Evolutionary conservation across 768 basidiomycete genomes (phyloP).

Genomic region (Nidularia sp.): DNA sequence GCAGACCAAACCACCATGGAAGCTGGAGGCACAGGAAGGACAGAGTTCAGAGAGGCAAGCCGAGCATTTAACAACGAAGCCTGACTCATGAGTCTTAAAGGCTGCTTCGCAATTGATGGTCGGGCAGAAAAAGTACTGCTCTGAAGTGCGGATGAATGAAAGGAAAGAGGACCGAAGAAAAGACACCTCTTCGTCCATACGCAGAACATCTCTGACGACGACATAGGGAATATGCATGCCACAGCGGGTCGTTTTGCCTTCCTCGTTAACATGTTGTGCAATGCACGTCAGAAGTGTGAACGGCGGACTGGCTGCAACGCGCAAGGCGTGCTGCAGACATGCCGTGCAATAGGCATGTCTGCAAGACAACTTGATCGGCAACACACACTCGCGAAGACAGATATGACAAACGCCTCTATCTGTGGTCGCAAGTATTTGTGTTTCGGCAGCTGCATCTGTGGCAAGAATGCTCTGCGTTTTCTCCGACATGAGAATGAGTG

Average conservation of each 20-base stretch:
- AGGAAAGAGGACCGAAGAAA: conserved; percentile 40
- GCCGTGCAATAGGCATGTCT: conserved; percentile 46
- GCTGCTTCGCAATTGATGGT: conserved; percentile 45
- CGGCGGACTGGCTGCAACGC: conserved; percentile 20
- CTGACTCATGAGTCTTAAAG: conserved; percentile 24
- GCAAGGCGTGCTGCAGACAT: conserved; percentile 44
- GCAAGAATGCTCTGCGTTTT: too few species aligned
- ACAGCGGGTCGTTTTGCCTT: conserved; percentile 18
- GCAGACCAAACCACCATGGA: conserved; percentile 39
- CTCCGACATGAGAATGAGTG: conserved; percentile 12
- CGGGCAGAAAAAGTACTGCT: conserved; percentile 52
- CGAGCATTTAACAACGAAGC: conserved; percentile 26
- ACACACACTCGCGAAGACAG: conserved; percentile 29
- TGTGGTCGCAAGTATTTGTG: background rate
- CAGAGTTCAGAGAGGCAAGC: conserved; percentile 32
- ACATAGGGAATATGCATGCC: conserved; percentile 28
- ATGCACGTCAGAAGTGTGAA: conserved; percentile 33
- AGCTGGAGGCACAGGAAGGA: conserved; percentile 28
- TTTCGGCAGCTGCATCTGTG: too few species aligned
- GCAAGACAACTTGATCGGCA: conserved; percentile 37
- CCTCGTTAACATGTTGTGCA: conserved; percentile 12
- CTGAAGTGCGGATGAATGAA: conserved; percentile 32
- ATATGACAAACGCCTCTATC: conserved; percentile 27
- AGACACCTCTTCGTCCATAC: conserved; percentile 27
- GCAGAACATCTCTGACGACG: conserved; percentile 33